These are phyloP conservation scores for Podosphaera xanthii DNA, from an alignment of 2,329 filamentous ascomycete genomes.

Conservation along the genomic window DNA sequence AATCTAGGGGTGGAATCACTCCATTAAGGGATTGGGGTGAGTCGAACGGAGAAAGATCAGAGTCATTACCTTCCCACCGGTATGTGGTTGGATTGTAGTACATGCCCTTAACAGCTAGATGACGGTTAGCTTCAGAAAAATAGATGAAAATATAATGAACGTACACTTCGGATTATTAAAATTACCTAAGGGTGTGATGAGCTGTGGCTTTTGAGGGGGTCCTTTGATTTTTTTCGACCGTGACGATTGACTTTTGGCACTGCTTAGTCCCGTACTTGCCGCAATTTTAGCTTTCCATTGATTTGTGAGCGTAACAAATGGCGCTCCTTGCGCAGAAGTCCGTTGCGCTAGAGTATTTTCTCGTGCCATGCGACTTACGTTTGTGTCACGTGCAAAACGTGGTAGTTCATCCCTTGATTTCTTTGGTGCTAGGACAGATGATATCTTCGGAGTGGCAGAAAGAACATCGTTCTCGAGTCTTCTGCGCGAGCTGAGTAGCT, in stretches of 20 bases:
- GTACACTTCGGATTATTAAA: constrained; percentile 62
- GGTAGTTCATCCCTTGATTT: constrained; percentile 27
- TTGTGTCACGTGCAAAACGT: constrained; percentile 41
- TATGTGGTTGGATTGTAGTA: constrained; percentile 73
- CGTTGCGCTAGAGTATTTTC: constrained; percentile 39
- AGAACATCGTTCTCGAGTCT: constrained; percentile 32
- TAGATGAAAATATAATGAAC: constrained; percentile 15
- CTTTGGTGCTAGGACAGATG: constrained; percentile 31
- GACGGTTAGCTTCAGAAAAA: constrained; percentile 13
- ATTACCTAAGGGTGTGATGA: constrained; percentile 67
- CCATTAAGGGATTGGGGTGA: constrained; percentile 30
- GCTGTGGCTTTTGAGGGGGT: constrained; percentile 51
- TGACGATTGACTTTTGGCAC: constrained; percentile 23
- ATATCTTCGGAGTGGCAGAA: constrained; percentile 24
- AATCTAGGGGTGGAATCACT: constrained; percentile 21
- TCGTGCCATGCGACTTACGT: constrained; percentile 40
- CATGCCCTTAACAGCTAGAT: constrained; percentile 74
- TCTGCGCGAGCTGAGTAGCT: constrained; percentile 30
- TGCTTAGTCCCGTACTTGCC: constrained; percentile 20
- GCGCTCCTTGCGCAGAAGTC: constrained; percentile 23
- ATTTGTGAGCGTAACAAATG: constrained; percentile 25
- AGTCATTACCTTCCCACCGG: constrained; percentile 93
- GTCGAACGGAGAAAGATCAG: constrained; percentile 59
- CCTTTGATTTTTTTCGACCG: constrained; percentile 32
- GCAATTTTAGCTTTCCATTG: constrained; percentile 18